A percentile compares a stretch with the other conserved stretches of the same genome.
phyloP scores from a whole-genome alignment of 2,329 filamentous ascomycete genomes.

The Clonostachys solani region DNA sequence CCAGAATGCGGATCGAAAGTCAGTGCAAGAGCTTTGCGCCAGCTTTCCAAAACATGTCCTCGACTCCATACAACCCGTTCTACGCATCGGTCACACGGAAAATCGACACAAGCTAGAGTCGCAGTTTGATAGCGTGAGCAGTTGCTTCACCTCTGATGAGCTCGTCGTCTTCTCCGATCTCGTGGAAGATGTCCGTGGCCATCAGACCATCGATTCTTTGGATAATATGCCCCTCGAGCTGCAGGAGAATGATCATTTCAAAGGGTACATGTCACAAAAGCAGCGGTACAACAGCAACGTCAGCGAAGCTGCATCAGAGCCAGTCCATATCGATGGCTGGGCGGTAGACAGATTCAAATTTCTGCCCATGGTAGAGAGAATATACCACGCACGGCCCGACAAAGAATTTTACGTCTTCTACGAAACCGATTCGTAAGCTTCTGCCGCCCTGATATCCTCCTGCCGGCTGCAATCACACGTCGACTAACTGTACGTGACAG shows the following conservation, averaged over 20 bases:
- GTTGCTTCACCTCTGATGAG: conserved; percentile 35
- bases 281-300: conserved; percentile 26
- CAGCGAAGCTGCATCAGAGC: conserved; percentile 16
- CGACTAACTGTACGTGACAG: conserved; percentile 24
- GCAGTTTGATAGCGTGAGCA: conserved; percentile 47
- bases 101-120: conserved; percentile 21
- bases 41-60: conserved; percentile 23
- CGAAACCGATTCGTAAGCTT: conserved; percentile 30
- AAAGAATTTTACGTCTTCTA: conserved; percentile 52
- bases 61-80: conserved; percentile 21
- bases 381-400: conserved; percentile 38
- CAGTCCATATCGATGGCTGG: conserved; percentile 35
- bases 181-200: conserved; percentile 35
- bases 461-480: no score
- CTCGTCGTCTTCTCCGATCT: conserved; percentile 48
- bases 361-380: conserved; percentile 47
- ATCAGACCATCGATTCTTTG: conserved; percentile 38
- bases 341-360: conserved; percentile 54
- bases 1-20: conserved; percentile 12
- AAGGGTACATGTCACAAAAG: conserved; percentile 33
- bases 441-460: no score
- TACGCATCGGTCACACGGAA: conserved; percentile 24
- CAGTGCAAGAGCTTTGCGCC: conserved; percentile 18
- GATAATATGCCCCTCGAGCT: conserved; percentile 29
- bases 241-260: conserved; percentile 27